Evolutionary conservation across 192 early-diverging fungal genomes (phyloP), one percentile per base, ranked within the genome.

Genomic region (Coemansia sp.): DNA sequence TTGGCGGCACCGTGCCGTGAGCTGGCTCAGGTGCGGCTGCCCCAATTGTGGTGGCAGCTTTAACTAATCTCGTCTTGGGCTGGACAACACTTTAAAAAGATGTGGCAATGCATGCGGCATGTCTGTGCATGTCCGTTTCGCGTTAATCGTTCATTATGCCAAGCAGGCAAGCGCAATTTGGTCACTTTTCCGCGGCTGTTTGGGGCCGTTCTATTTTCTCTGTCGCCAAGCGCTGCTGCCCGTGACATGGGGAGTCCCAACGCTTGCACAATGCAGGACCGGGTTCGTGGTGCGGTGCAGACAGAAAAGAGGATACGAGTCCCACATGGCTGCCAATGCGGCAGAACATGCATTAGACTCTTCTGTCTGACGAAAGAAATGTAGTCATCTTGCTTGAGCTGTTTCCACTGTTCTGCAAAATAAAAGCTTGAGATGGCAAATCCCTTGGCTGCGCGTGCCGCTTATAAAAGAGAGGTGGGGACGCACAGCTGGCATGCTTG

Each of bases 1-100:
- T 27, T 55, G 53, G 5, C 24, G 17, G 5, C 14, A 25, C 27
- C 25, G 53, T 14, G 24, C 17, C 47, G 19, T 49, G 53, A 55
- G 53, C 53, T 55, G 53, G 53, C 53, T 27, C 53, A 29, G 53
- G 53, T 15, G 15, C 41, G 41, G 41, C 41, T 43, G 41, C 41
- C 41, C 41, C 15, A 15, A 15, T 8, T 43, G 8, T 50, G n/a
- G 29, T 27, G 39, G 39, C 41, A 43, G 19, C 51, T 53, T 24
- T 1, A 15, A 11, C 41, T 32, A 32, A 43, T n/a, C 41, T 11
- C 41, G 41, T 15, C 41, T 3, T 43, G 2, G 19, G 21, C 21
- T 53, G 17, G 51, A 11, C 51, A 21, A 15, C 41, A 15, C 41
- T 5, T 21, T 53, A 6, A 27, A 55, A 55, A 55, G 53, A 55